Evolutionary conservation across 805 yeast species (phyloP).

Genomic region (Lachancea fermentati): DNA sequence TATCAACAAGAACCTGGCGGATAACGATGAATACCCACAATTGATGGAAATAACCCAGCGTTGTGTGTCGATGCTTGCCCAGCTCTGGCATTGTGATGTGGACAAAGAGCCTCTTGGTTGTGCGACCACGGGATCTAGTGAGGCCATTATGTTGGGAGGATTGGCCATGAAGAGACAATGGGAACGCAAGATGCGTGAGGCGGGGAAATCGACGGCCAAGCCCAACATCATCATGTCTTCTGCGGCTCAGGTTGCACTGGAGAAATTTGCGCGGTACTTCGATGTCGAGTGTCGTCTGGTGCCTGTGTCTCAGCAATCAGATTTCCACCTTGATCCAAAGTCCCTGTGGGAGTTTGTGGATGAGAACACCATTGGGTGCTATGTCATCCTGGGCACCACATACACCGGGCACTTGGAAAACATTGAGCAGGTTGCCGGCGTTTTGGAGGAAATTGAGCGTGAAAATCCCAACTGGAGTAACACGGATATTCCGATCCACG

Average conservation of each 20-base stretch:
- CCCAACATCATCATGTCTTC: slow-evolving; percentile 92
- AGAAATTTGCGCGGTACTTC: slow-evolving; percentile 89
- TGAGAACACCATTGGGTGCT: slow-evolving; percentile 90
- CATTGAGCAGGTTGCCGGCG: slow-evolving; percentile 52
- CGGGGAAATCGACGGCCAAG: slow-evolving; percentile 51
- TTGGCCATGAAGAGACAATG: slow-evolving; percentile 86
- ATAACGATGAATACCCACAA: slow-evolving; percentile 89
- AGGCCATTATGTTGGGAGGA: slow-evolving; percentile 92
- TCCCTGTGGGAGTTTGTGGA: slow-evolving; percentile 62
- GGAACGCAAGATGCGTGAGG: slow-evolving; percentile 60
- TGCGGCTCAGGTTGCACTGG: slow-evolving; percentile 90
- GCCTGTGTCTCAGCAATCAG: slow-evolving; percentile 53
- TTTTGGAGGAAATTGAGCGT: slow-evolving; percentile 61
- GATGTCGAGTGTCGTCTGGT: slow-evolving; percentile 82
- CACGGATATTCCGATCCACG: slow-evolving; percentile 74
- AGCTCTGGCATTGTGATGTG: slow-evolving; percentile 71
- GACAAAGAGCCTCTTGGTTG: slow-evolving; percentile 60
- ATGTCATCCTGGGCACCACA: slow-evolving; percentile 84
- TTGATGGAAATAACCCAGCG: slow-evolving; percentile 72
- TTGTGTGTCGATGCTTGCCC: slow-evolving; percentile 73
- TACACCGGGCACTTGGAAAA: slow-evolving; percentile 91
- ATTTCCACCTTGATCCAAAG: slow-evolving; percentile 58
- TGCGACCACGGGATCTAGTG: slow-evolving; percentile 91
- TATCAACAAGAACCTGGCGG: slow-evolving; percentile 82
- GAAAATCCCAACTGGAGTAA: slow-evolving; percentile 26